Evolutionary conservation across 2,329 filamentous ascomycete genomes (phyloP).

Genomic region (Verticillium nubilum): DNA sequence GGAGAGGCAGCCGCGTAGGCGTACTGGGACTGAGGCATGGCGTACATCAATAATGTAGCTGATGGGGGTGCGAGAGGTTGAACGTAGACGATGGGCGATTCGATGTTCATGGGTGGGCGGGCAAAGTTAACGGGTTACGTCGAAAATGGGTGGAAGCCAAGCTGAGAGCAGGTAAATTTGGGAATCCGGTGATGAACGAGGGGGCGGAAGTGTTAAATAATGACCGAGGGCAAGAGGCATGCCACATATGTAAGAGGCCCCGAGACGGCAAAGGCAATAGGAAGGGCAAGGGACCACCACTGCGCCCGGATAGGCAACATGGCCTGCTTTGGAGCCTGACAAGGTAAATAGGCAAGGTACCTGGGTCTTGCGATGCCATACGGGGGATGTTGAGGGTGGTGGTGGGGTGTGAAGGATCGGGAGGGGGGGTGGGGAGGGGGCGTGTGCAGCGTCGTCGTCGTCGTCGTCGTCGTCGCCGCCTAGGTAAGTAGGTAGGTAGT

Average conservation of each 20-base stretch:
- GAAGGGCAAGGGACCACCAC: neutral
- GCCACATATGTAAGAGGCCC: neutral
- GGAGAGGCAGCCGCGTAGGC: slow-evolving; percentile 29
- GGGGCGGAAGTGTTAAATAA: neutral
- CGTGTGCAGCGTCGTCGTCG: neutral
- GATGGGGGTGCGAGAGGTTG: neutral
- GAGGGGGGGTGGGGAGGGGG: neutral
- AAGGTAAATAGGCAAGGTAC: neutral
- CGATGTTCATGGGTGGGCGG: neutral
- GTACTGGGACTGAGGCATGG: slow-evolving; percentile 32
- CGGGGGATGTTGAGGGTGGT: neutral
- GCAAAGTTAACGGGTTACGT: neutral
- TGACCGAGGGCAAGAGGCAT: neutral
- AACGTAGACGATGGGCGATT: neutral
- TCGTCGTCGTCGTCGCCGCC: too few species aligned
- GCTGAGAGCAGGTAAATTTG: neutral
- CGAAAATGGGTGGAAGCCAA: neutral
- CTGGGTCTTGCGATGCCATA: neutral
- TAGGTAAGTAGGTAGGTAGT: too few species aligned
- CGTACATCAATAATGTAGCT: slow-evolving; percentile 28
- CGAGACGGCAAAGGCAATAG: neutral
- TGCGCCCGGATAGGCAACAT: neutral
- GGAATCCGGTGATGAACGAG: neutral
- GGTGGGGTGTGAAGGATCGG: neutral
- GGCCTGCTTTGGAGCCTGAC: neutral